A percentile compares a stretch with the other conserved stretches of the same genome.
phyloP scores from a whole-genome alignment of 495 filamentous ascomycete genomes.

The Cercophora scortea region DNA sequence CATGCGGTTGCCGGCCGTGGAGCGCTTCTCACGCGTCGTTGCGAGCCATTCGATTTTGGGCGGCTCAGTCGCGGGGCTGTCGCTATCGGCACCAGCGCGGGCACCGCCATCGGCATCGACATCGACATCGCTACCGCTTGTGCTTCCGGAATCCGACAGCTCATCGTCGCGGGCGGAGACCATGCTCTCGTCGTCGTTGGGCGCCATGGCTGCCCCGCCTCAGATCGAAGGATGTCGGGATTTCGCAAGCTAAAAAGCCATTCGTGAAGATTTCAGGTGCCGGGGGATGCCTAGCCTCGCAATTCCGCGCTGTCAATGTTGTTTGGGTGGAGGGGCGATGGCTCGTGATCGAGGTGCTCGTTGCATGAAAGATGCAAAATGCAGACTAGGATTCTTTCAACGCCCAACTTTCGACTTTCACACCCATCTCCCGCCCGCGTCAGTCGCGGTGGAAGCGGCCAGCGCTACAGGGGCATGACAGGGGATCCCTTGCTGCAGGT shows the following conservation, averaged over 20 bases:
- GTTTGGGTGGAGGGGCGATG: too few species aligned
- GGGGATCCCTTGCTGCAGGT: background rate
- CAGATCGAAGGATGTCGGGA: background rate
- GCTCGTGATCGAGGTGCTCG: too few species aligned
- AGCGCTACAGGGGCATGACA: background rate
- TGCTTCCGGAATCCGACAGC: conserved; percentile 12
- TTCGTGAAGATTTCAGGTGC: too few species aligned
- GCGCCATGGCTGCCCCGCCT: conserved; percentile 11
- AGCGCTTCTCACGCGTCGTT: conserved; percentile 68
- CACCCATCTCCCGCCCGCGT: background rate
- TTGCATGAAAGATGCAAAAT: background rate
- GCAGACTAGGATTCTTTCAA: background rate
- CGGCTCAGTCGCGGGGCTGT: conserved; percentile 16
- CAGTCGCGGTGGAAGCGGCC: background rate
- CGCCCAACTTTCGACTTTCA: too few species aligned
- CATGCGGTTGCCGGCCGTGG: conserved; percentile 81
- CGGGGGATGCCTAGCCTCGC: too few species aligned
- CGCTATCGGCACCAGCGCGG: conserved; percentile 12
- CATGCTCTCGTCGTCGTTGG: conserved; percentile 15
- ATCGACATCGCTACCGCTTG: conserved; percentile 13
- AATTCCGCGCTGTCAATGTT: too few species aligned
- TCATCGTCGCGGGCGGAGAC: conserved; percentile 19
- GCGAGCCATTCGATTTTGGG: conserved; percentile 62
- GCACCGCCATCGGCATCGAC: conserved; percentile 8
- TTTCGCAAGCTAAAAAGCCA: too few species aligned